Percentiles rank a stretch among this genome's conserved stretches.
These are phyloP conservation scores for Pseudopediastrum boryanum DNA, from an alignment of 139 green algal genomes.

Conservation along the genomic window DNA sequence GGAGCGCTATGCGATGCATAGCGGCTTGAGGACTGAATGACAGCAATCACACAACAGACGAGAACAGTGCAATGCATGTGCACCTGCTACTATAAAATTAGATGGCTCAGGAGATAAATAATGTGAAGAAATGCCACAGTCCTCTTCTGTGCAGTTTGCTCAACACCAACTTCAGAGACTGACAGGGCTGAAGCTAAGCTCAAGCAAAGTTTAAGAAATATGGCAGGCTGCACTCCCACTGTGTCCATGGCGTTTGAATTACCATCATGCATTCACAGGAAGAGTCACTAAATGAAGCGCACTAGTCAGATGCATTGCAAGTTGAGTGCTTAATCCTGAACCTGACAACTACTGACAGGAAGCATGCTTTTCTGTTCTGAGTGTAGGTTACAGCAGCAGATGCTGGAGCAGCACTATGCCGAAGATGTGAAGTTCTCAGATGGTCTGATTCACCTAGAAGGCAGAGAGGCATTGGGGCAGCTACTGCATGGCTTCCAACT, in stretches of 20 bases:
- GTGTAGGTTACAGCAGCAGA: constrained; percentile 17
- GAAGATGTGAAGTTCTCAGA: constrained; percentile 7
- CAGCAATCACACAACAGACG: no score
- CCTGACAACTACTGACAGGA: no score
- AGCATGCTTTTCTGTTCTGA: no score
- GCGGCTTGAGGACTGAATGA: background rate
- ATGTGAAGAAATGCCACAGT: no score
- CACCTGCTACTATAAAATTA: background rate
- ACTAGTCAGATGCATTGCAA: no score
- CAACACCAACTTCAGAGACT: no score
- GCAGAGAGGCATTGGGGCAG: constrained; percentile 7
- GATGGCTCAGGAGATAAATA: background rate
- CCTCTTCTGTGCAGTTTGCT: no score
- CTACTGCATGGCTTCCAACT: constrained; percentile 22
- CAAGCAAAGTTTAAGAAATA: no score
- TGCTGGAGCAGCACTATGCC: constrained; percentile 2
- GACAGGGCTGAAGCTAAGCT: no score
- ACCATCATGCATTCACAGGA: no score
- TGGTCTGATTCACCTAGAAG: background rate
- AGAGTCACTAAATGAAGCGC: no score
- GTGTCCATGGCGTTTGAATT: background rate
- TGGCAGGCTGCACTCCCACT: background rate
- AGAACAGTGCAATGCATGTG: background rate
- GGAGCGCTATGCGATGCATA: background rate
- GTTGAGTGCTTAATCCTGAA: no score